Evolutionary conservation across 2,329 filamentous ascomycete genomes (phyloP).

Genomic region (Fusarium sp.): DNA sequence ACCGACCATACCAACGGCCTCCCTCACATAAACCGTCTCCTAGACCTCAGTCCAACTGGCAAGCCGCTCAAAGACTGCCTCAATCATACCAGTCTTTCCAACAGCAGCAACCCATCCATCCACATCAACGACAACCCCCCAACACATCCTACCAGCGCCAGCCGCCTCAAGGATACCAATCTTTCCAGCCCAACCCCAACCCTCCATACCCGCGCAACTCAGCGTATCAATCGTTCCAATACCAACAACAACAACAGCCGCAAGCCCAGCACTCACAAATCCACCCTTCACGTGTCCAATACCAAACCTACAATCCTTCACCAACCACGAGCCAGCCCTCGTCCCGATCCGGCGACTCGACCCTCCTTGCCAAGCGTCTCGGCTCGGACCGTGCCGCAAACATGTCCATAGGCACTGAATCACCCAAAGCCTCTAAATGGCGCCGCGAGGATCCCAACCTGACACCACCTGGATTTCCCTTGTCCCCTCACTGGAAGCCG

Average conservation of each 20-base stretch:
- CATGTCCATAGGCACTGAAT: constrained; percentile 52
- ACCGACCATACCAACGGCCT: constrained; percentile 32
- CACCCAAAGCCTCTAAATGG: constrained; percentile 22
- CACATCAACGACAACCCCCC: constrained; percentile 23
- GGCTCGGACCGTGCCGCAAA: constrained; percentile 62
- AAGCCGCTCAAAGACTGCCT: constrained; percentile 25
- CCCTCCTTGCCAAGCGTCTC: constrained; percentile 65
- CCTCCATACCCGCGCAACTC: constrained; percentile 29
- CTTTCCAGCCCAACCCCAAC: constrained; percentile 23
- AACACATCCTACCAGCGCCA: constrained; percentile 34
- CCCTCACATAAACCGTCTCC: constrained; percentile 30
- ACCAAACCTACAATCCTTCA: constrained; percentile 25
- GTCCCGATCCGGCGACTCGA: constrained; percentile 49
- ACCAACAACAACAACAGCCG: constrained; percentile 10
- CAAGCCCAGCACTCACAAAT: constrained; percentile 21
- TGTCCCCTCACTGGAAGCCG: constrained; percentile 57
- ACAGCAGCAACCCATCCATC: constrained; percentile 30
- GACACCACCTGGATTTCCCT: constrained; percentile 19
- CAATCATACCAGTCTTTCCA: constrained; percentile 39
- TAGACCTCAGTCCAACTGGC: constrained; percentile 29
- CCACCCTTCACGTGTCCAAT: constrained; percentile 19
- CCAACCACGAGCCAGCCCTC: constrained; percentile 25
- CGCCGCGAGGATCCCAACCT: constrained; percentile 24
- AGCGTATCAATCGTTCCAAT: constrained; percentile 24
- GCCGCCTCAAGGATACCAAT: constrained; percentile 13